phyloP scores from a whole-genome alignment of 2,329 filamentous ascomycete genomes.

The Sarocladium kiliense region DNA sequence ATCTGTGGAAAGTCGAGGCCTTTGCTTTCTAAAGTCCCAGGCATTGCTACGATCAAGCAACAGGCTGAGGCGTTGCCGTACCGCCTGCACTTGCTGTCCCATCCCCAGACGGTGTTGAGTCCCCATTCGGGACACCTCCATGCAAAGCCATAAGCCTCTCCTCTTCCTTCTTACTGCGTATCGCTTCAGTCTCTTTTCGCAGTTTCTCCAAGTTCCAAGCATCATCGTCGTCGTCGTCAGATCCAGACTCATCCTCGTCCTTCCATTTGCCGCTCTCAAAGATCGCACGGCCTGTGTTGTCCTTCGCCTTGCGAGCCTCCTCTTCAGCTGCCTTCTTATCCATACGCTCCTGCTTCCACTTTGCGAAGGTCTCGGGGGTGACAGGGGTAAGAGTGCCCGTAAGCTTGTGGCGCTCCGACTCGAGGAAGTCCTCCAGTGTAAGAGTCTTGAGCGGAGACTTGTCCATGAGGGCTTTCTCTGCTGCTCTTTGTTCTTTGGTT shows the following conservation, averaged over 20 bases:
- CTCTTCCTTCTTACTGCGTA: slow-evolving; percentile 71
- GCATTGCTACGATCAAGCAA: background rate
- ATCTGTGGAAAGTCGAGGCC: background rate
- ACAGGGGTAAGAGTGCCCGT: slow-evolving; percentile 89
- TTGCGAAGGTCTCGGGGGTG: slow-evolving; percentile 85
- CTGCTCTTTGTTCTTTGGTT: slow-evolving; percentile 92
- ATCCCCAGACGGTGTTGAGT: background rate
- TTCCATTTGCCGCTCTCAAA: slow-evolving; percentile 97
- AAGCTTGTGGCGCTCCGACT: slow-evolving; percentile 93
- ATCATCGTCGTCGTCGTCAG: slow-evolving; percentile 58
- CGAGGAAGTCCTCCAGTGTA: slow-evolving; percentile 94
- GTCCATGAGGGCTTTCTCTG: slow-evolving; percentile 92
- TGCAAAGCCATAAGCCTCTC: slow-evolving; percentile 46
- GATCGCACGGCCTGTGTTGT: slow-evolving; percentile 88
- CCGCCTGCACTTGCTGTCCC: background rate
- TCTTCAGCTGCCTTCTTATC: slow-evolving; percentile 96
- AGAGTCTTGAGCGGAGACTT: slow-evolving; percentile 93
- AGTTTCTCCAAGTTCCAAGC: slow-evolving; percentile 79
- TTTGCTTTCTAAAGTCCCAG: background rate
- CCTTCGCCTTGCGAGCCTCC: slow-evolving; percentile 84
- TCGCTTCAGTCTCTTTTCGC: slow-evolving; percentile 75
- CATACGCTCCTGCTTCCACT: slow-evolving; percentile 93
- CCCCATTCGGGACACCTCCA: background rate
- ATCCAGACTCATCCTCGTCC: slow-evolving; percentile 57
- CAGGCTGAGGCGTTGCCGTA: background rate